Evolutionary conservation across 2,329 filamentous ascomycete species (phyloP), one percentile per base, ranked within the genome.

Genomic region (Apiospora saccharicola): DNA sequence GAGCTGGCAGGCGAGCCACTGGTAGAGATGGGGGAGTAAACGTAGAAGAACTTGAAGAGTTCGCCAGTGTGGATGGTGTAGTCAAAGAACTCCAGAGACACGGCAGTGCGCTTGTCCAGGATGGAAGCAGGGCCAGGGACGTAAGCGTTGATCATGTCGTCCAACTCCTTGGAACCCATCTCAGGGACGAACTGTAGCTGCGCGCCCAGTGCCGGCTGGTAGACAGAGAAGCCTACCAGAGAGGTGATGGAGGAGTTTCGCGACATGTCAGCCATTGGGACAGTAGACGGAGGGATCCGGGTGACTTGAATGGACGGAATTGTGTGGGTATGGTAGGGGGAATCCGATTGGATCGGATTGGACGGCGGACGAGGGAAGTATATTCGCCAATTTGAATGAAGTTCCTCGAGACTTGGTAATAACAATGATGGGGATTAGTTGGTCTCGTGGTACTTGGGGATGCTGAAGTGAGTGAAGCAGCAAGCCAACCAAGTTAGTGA

Each of bases 141-240:
- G 79, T 90, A 90, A 74, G 86, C 84, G 79, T 90, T 83, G 77
- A 92, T 86, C 79, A 92, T 81, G 70, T 87, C 83, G 77, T 91
- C 89, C 70, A 92, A 85, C 80, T 93, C 87, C 82, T 88, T 77
- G 73, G 87, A 85, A 79, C 91, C 84, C 81, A 94, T 83, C 77
- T 91, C 83, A 83, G 94, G 87, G 80, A 91, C 82, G 87, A 94
- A 90, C 82, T 94, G 84, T 72, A 92, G 84, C 73, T 86, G 82
- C 68, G 86, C 85, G 70, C 90, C 90, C 71, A 90, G 83, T 68
- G 84, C 80, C 61, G 88, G 85, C 83, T 92, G 90, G 78, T 86
- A 89, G 79, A 91, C 85, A 73, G 89, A 90, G 80, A 90, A 90
- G 72, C 88, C 88, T 81, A 86, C 80, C 49, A 83, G 76, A 75